A percentile compares a stretch with the other conserved stretches of the same genome.
These are phyloP conservation scores for Microbotryum saponariae DNA, from an alignment of 1,284 basidiomycete genomes.

Conservation along the genomic window DNA sequence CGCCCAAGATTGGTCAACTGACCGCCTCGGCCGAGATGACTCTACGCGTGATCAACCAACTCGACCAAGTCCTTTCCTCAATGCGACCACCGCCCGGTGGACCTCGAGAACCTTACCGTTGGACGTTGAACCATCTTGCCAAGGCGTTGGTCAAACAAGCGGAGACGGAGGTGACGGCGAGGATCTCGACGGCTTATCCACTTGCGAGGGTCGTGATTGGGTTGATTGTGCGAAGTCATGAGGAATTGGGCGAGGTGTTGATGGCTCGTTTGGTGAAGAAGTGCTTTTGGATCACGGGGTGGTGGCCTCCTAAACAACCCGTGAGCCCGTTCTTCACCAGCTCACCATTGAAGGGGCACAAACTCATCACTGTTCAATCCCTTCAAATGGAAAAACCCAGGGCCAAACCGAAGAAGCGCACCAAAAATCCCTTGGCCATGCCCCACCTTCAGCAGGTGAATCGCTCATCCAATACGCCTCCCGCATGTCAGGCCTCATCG, in stretches of 20 bases:
- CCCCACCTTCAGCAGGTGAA: slow-evolving; percentile 46
- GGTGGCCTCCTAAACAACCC: slow-evolving; percentile 40
- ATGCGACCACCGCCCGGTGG: slow-evolving; percentile 40
- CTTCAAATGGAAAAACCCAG: slow-evolving; percentile 24
- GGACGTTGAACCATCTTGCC: slow-evolving; percentile 74
- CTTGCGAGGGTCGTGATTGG: slow-evolving; percentile 68
- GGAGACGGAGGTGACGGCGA: slow-evolving; percentile 85
- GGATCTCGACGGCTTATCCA: slow-evolving; percentile 74
- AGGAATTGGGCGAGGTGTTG: slow-evolving; percentile 63
- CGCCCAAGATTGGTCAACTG: slow-evolving; percentile 82
- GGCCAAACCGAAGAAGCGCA: slow-evolving; percentile 51
- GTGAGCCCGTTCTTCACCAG: slow-evolving; percentile 34
- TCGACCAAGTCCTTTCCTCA: slow-evolving; percentile 50
- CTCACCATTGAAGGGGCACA: slow-evolving; percentile 1
- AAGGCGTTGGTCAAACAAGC: slow-evolving; percentile 88
- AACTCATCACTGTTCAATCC: slow-evolving; percentile 39
- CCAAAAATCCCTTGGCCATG: slow-evolving; percentile 62
- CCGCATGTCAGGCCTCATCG: slow-evolving; percentile 73
- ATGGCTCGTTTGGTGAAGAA: slow-evolving; percentile 77
- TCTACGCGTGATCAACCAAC: slow-evolving; percentile 57
- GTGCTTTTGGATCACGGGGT: slow-evolving; percentile 52
- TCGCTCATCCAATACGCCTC: slow-evolving; percentile 57
- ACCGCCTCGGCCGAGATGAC: slow-evolving; percentile 70
- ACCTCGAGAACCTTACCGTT: slow-evolving; percentile 54
- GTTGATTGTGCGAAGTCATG: slow-evolving; percentile 50